A percentile compares a stretch with the other conserved stretches of the same genome.
Evolutionary conservation across 768 basidiomycete genomes (phyloP).

Genomic region (Xerocomus spinulosus): DNA sequence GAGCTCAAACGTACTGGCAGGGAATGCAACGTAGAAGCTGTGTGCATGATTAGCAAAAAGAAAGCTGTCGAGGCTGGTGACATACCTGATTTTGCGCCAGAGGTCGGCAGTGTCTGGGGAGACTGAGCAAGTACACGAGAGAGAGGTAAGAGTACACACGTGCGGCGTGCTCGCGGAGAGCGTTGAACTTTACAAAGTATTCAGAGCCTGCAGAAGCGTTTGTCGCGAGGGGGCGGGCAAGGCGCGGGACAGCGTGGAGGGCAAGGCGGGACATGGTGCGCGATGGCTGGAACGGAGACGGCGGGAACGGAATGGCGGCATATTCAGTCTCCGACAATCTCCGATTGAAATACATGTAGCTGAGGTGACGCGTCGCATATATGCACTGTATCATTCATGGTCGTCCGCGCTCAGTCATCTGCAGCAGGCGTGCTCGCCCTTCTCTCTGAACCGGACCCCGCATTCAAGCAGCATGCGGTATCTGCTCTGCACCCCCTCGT

Average conservation of each 20-base stretch:
- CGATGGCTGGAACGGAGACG: neutral
- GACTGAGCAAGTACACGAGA: conserved; percentile 8
- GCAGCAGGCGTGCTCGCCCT: conserved; percentile 89
- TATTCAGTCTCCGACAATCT: conserved; percentile 25
- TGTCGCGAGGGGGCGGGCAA: conserved; percentile 35
- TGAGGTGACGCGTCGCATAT: conserved; percentile 44
- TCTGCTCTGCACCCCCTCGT: conserved; percentile 77
- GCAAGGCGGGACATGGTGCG: conserved; percentile 47
- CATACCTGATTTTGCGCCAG: conserved; percentile 85
- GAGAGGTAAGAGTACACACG: conserved; percentile 37
- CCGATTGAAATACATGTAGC: conserved; percentile 35
- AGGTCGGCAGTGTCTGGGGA: conserved; percentile 64
- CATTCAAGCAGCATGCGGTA: conserved; percentile 91
- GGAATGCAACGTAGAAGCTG: conserved; percentile 73
- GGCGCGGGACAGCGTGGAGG: conserved; percentile 41
- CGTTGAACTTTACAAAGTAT: conserved; percentile 51
- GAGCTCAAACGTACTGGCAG: conserved; percentile 55
- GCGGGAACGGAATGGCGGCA: conserved; percentile 29
- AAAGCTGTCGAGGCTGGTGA: neutral
- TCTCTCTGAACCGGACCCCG: conserved; percentile 80
- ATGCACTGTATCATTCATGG: conserved; percentile 36
- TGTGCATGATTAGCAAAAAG: conserved; percentile 4
- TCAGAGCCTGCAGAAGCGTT: conserved; percentile 35
- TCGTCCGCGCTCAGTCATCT: conserved; percentile 69
- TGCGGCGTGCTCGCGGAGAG: conserved; percentile 60